Evolutionary conservation across 441 rosid genomes (phyloP), one percentile per base, ranked within the genome.

Genomic region (Metrosideros polymorpha): DNA sequence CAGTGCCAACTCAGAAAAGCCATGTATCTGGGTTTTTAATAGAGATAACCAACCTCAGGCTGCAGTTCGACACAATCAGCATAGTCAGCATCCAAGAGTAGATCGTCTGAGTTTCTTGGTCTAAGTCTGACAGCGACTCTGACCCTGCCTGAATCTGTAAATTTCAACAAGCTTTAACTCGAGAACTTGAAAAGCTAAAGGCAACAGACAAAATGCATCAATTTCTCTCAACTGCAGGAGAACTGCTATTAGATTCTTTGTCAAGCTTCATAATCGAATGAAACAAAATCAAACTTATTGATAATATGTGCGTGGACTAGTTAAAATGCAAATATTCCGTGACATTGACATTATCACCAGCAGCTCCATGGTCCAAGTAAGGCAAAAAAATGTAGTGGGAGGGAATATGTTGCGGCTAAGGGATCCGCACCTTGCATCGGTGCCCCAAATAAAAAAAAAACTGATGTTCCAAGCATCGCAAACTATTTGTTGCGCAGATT

Each of bases 101-200:
- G 98, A 89, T 96, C 98, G 76, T 95, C 95, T 1, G 93, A 91
- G 79, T 91, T 94, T 89, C 91, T 94, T 51, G 98, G 99, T 83
- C 99, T 91, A 89, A 95, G 89, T 89, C 99, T 94, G 63, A 95
- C 96, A 35, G 99, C 93, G 57, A 97, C 97, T 91, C 99, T 94
- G 59, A 97, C 99, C 88, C 98, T 92, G 89, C 94, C 99, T 82
- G 96, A 86, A 90, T 95, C 98, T 95, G 88, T 50, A 84, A 35
- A 27, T 39, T 53, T 29, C 39, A 71, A 71, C n/a, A 71, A 71
- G 47, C 49, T 39, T 22, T 22, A 71, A 10, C 79, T 71, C 39
- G 17, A 71, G 47, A 39, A 39, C n/a, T 12, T 71, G 49, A 71
- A 1, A 71, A 39, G 79, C 47, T 22, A 71, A 71, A 71, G 79